Percentiles rank a stretch among this genome's conserved stretches.
Conservation (phyloP, 257 asterid species). For the Craterostigma plantagineum region DNA sequence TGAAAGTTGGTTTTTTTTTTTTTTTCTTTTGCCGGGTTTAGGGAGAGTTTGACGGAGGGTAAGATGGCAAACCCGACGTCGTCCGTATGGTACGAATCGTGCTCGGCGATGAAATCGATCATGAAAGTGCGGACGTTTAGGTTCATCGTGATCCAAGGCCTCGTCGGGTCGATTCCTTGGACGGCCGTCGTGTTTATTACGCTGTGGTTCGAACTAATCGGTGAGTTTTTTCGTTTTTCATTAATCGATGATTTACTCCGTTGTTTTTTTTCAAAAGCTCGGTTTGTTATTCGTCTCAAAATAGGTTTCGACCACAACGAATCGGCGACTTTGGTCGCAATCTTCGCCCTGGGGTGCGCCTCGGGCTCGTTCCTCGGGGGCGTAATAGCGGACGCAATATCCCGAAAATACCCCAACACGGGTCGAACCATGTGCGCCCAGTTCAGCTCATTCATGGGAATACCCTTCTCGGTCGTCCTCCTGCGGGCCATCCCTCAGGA, state of each 20-base stretch:
- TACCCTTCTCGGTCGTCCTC: constrained; percentile 74
- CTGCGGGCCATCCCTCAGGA: constrained; percentile 49
- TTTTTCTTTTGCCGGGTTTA: constrained; percentile 7
- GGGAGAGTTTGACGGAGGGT: constrained; percentile 47
- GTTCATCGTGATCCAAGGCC: constrained; percentile 86
- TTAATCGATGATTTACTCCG: too few species aligned
- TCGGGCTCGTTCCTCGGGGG: constrained; percentile 83
- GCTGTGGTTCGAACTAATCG: constrained; percentile 83
- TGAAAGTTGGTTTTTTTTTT: constrained; percentile 1
- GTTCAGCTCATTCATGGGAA: constrained; percentile 81
- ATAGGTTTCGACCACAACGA: constrained; percentile 89
- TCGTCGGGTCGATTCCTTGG: constrained; percentile 91
- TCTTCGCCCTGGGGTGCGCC: constrained; percentile 90
- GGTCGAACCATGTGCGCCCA: constrained; percentile 93
- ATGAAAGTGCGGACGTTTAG: constrained; percentile 73
- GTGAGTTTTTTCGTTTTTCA: constrained; percentile 11
- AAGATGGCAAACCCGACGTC: constrained; percentile 20
- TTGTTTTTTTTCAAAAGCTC: too few species aligned
- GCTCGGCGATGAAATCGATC: constrained; percentile 73
- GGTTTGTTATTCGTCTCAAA: too few species aligned
- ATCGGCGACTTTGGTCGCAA: constrained; percentile 60
- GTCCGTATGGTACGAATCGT: constrained; percentile 71
- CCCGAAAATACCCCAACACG: constrained; percentile 48
- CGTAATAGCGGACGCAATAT: constrained; percentile 60
- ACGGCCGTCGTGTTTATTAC: constrained; percentile 87